Percentiles rank a stretch among this genome's conserved stretches.
Evolutionary conservation across 1,284 basidiomycete genomes (phyloP).

Genomic region (Irpex sp.): DNA sequence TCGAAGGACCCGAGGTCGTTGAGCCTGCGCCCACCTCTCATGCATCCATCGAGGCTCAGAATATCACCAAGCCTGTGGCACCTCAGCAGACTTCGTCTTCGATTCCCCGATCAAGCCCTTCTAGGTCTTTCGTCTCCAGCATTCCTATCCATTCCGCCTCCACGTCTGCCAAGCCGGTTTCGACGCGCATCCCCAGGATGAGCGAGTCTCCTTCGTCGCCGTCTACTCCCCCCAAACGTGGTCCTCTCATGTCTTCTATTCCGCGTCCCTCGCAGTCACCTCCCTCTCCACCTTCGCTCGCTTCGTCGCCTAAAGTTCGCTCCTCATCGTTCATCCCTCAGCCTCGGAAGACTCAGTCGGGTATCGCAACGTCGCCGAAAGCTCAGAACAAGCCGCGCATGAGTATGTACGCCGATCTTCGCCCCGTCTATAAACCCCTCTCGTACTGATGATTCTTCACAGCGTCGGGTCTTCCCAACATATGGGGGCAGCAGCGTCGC

Average conservation of each 20-base stretch:
- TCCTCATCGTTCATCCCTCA: constrained; percentile 46
- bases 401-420: constrained; percentile 24
- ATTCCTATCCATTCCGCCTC: constrained; percentile 16
- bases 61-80: constrained; percentile 26
- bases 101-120: constrained; percentile 40
- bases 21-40: constrained; percentile 13
- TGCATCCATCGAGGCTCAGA: constrained; percentile 15
- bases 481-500: constrained; percentile 17
- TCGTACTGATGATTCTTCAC: constrained; percentile 6
- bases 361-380: constrained; percentile 17
- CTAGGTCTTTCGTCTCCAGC: constrained; percentile 29
- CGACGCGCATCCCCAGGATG: not conserved
- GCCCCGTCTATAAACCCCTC: constrained; percentile 7
- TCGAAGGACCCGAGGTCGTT: constrained; percentile 17
- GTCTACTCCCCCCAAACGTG: constrained; percentile 16
- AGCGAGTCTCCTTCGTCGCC: not conserved
- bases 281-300: constrained; percentile 24
- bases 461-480: constrained; percentile 13
- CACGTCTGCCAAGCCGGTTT: not conserved
- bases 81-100: constrained; percentile 29
- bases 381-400: constrained; percentile 21
- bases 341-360: constrained; percentile 27
- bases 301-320: constrained; percentile 3
- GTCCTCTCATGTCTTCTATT: constrained; percentile 36
- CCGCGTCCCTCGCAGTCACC: constrained; percentile 33